These are phyloP conservation scores for Penicillium sp. DNA, from an alignment of 2,329 filamentous ascomycete species.

Conservation along the genomic window DNA sequence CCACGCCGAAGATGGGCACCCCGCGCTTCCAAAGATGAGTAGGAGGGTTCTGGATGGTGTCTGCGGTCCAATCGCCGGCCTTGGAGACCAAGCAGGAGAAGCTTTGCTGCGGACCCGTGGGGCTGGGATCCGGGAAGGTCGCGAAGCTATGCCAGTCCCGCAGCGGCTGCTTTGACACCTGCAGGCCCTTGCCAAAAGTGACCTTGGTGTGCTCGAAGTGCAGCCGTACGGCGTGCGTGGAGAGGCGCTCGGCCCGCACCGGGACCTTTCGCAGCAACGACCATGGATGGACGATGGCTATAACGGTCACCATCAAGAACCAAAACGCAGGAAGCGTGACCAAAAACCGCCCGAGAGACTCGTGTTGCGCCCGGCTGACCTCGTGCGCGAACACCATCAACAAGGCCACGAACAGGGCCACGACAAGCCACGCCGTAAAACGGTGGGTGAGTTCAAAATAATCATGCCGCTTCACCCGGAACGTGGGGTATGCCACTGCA, in stretches of 20 bases:
- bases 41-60: slow-evolving; percentile 61
- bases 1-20: slow-evolving; percentile 64
- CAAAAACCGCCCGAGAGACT: slow-evolving; percentile 41
- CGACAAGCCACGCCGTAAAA: slow-evolving; percentile 67
- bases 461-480: slow-evolving; percentile 64
- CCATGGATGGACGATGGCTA: slow-evolving; percentile 70
- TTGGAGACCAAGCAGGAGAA: slow-evolving; percentile 70
- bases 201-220: slow-evolving; percentile 65
- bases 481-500: slow-evolving; percentile 59
- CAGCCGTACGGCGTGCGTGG: slow-evolving; percentile 67
- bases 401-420: slow-evolving; percentile 65
- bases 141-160: slow-evolving; percentile 75
- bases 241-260: slow-evolving; percentile 66
- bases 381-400: slow-evolving; percentile 55
- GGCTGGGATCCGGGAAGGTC: slow-evolving; percentile 60
- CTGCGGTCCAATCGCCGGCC: slow-evolving; percentile 71
- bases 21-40: slow-evolving; percentile 66
- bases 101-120: slow-evolving; percentile 38
- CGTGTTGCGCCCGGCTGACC: slow-evolving; percentile 35
- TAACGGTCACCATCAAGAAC: slow-evolving; percentile 63
- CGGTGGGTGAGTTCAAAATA: slow-evolving; percentile 69
- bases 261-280: slow-evolving; percentile 64
- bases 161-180: slow-evolving; percentile 62
- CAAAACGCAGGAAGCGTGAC: slow-evolving; percentile 59
- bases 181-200: slow-evolving; percentile 55